Evolutionary conservation across 345 rosid species (phyloP), one percentile per base, ranked within the genome.

Genomic region (Hibiscus trionum): DNA sequence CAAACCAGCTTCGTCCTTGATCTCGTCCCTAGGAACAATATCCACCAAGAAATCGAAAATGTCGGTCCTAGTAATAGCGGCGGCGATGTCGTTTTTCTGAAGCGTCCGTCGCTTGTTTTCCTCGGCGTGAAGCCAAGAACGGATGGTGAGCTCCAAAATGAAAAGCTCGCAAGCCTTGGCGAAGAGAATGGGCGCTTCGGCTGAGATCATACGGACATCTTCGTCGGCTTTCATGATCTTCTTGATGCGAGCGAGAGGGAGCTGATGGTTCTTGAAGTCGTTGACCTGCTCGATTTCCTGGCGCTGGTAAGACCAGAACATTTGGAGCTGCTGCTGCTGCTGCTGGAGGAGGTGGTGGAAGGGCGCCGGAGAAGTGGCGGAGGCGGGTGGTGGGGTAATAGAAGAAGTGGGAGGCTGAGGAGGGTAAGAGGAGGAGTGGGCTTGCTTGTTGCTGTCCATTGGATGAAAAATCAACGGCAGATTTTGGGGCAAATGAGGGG

Each of bases 171-270:
- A 93, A 47, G 98, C 98, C 75, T 93, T 93, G 47, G 98, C 85
- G 79, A 93, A 91, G 39, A 93, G 84, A 74, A 93, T 86, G 39
- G 98, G 98, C 1, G 96, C 98, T 79, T 91, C 98, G 17, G 97
- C 96, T 15, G 98, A 89, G 86, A 94, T 94, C 98, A 94, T 94
- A 61, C 97, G 97, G 49, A 91, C 97, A 70, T 94, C 98, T 76
- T 94, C 97, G 72, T 94, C 97, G 27, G 97, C 97, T 78, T 94
- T 94, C 98, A 94, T 94, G 80, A 94, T 94, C 86, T 91, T 94
- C 86, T 91, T 91, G 86, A 91, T 94, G 44, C 98, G 81, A 8
- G 96, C 97, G 35, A 94, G 90, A 15, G 97, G 98, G 50, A 94
- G 88, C 84, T 88, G 98, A 76, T 94, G 98, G 87, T 94, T 91